These are phyloP conservation scores for Hyphopichia fennica DNA, from an alignment of 1,139 yeast genomes.

Conservation along the genomic window DNA sequence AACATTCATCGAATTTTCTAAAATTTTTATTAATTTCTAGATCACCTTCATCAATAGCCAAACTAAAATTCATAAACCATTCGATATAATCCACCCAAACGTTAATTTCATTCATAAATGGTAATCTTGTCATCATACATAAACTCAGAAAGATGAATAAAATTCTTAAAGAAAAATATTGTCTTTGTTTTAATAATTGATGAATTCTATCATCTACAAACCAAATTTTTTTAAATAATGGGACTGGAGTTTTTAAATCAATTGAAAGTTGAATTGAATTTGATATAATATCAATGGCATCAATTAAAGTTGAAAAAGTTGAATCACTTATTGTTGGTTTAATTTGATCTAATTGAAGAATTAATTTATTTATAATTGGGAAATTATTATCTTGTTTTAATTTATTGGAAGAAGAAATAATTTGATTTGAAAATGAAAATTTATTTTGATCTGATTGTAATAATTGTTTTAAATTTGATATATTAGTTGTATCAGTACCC, in stretches of 20 bases:
- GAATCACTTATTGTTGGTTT: background rate
- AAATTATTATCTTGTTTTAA: background rate
- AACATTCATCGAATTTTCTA: background rate
- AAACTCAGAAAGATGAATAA: slow-evolving; percentile 23
- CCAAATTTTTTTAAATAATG: slow-evolving; percentile 29
- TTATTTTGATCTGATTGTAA: background rate
- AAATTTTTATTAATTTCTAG: background rate
- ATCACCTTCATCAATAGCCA: background rate
- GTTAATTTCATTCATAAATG: slow-evolving; percentile 17
- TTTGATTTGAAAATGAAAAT: background rate
- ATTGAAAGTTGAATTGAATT: slow-evolving; percentile 15
- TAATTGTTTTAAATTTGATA: slow-evolving; percentile 2
- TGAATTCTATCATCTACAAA: slow-evolving; percentile 17
- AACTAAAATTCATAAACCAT: slow-evolving; percentile 18
- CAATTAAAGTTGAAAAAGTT: background rate
- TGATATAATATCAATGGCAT: slow-evolving; percentile 12
- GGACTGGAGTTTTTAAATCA: slow-evolving; percentile 22
- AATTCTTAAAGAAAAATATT: slow-evolving; percentile 25
- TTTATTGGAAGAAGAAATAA: background rate
- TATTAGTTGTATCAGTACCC: slow-evolving; percentile 4
- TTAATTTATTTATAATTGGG: background rate
- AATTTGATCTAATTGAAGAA: background rate
- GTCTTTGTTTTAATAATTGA: slow-evolving; percentile 16
- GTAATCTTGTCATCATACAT: slow-evolving; percentile 20
- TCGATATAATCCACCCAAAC: slow-evolving; percentile 29